These are phyloP conservation scores for Parietaria judaica DNA, from an alignment of 306 rosid genomes.

Conservation along the genomic window DNA sequence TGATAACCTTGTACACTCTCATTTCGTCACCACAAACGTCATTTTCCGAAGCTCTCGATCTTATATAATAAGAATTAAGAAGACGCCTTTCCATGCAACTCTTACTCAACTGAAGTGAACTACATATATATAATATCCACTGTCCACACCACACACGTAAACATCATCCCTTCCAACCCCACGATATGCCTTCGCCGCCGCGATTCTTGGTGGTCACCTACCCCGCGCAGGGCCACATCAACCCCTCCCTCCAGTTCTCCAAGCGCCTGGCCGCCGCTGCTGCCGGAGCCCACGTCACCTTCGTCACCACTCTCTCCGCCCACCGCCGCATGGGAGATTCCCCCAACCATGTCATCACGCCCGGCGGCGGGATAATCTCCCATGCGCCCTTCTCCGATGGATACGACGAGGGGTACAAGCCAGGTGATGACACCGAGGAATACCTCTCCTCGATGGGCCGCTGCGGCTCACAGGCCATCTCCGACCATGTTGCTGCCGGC, in stretches of 20 bases:
- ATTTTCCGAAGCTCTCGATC: not conserved
- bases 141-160: not conserved
- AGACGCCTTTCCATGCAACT: not conserved
- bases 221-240: conserved; percentile 24
- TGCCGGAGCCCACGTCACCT: conserved; percentile 12
- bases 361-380: not conserved
- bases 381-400: conserved; percentile 30
- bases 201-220: conserved; percentile 13
- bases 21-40: conserved; percentile 28
- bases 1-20: not conserved
- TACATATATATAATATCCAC: not conserved
- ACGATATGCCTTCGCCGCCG: not conserved
- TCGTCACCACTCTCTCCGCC: conserved; percentile 1
- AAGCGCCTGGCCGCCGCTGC: conserved; percentile 22
- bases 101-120: not conserved
- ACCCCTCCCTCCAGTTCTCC: conserved; percentile 29
- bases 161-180: not conserved
- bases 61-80: not conserved
- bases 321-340: conserved; percentile 11
- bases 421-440: not conserved
- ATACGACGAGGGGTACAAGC: conserved; percentile 18
- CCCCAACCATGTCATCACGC: not conserved
- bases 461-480: conserved; percentile 19
- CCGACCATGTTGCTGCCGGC: conserved; percentile 1
- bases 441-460: not conserved